These are phyloP conservation scores for Kappamyces sp. DNA, from an alignment of 192 early-diverging fungal genomes.

Conservation along the genomic window DNA sequence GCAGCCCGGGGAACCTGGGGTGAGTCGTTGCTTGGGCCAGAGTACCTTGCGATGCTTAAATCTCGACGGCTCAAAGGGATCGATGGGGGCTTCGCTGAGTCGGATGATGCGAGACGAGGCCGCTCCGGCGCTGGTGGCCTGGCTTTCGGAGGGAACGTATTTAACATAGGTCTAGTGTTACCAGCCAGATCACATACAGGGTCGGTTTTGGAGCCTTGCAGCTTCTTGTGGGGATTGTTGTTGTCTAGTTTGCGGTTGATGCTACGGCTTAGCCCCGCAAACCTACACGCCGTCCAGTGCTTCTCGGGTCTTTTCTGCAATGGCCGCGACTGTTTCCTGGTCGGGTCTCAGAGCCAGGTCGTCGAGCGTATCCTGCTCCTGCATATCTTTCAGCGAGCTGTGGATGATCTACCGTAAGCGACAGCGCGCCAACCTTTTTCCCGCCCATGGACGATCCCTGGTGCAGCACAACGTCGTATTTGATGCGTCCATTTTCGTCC, in stretches of 20 bases:
- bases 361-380: conserved; percentile 35
- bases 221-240: too few relatives aligned
- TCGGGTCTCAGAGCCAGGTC: conserved; percentile 64
- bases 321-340: conserved; percentile 69
- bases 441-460: conserved; percentile 52
- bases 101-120: conserved; percentile 84
- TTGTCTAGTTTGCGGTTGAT: too few relatives aligned
- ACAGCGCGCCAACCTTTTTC: conserved; percentile 11
- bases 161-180: conserved; percentile 59
- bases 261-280: conserved; percentile 10
- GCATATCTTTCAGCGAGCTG: conserved; percentile 73
- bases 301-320: conserved; percentile 78
- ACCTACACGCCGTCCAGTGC: conserved; percentile 88
- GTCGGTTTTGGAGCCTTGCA: too few relatives aligned
- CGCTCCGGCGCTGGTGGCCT: conserved; percentile 62
- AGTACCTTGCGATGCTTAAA: conserved; percentile 84
- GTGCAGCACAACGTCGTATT: conserved; percentile 81
- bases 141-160: conserved; percentile 81
- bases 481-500: conserved; percentile 80
- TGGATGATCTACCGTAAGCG: conserved; percentile 61
- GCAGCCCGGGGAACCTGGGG: conserved; percentile 53
- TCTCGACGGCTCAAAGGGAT: conserved; percentile 93
- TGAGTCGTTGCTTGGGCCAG: too few relatives aligned
- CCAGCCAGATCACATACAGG: too few relatives aligned
- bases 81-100: conserved; percentile 90